Percentiles rank a stretch among this genome's conserved stretches.
Conservation (phyloP, 176 grass and related monocot genomes). For the Typha latifolia region DNA sequence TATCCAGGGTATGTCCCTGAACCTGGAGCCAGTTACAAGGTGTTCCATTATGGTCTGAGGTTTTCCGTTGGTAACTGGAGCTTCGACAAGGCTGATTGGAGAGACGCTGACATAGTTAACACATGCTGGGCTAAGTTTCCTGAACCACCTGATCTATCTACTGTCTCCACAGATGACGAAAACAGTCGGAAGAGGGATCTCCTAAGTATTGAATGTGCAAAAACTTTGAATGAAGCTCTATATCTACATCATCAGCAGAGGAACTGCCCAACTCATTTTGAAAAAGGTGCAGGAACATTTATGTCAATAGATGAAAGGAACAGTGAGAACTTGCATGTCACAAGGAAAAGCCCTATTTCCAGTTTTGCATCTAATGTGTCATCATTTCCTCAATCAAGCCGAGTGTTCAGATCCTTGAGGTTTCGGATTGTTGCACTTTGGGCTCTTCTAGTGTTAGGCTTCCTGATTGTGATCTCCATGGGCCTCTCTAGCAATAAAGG, state of each 20-base stretch:
- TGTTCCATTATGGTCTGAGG: conserved; percentile 93
- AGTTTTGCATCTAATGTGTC: conserved; percentile 12
- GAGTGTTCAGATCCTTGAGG: conserved; percentile 29
- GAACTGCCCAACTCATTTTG: conserved; percentile 40
- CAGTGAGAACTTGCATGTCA: conserved; percentile 7
- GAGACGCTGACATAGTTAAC: conserved; percentile 67
- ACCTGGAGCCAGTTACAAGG: conserved; percentile 51
- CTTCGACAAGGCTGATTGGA: conserved; percentile 95
- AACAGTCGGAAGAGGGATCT: conserved; percentile 59
- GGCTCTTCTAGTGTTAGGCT: conserved; percentile 48
- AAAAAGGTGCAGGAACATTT: conserved; percentile 7
- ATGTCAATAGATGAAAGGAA: conserved; percentile 17
- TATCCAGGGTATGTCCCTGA: conserved; percentile 88
- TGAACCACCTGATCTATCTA: conserved; percentile 76
- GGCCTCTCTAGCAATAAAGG: conserved; percentile 51
- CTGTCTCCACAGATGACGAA: conserved; percentile 30
- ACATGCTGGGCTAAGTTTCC: conserved; percentile 84
- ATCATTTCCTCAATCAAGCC: conserved; percentile 26
- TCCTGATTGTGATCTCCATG: conserved; percentile 54
- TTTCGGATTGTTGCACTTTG: conserved; percentile 62
- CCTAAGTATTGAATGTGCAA: conserved; percentile 86
- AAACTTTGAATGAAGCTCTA: conserved; percentile 70
- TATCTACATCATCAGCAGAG: conserved; percentile 58
- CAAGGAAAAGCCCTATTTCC: conserved; percentile 11
- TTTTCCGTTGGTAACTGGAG: conserved; percentile 91